Conservation (phyloP, 164 flowering plant genomes). For the Umbellularia californica region DNA sequence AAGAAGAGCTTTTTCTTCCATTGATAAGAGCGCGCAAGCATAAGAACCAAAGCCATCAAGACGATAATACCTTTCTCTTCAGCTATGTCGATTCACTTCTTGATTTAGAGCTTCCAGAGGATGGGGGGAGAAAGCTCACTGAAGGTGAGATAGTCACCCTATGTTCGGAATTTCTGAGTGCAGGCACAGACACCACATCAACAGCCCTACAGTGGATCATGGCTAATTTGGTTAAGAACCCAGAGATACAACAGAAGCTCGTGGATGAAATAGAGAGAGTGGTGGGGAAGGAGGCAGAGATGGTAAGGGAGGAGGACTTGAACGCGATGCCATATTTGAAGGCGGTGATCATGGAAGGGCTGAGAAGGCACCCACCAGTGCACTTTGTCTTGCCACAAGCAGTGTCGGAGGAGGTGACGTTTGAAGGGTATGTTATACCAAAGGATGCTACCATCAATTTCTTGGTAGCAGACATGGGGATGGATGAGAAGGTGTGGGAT, state of each 20-base stretch:
- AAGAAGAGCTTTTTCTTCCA: slow-evolving; percentile 16
- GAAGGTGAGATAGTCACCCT: slow-evolving; percentile 28
- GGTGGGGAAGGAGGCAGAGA: slow-evolving; percentile 6
- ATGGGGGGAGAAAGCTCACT: slow-evolving; percentile 23
- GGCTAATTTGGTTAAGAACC: slow-evolving; percentile 33
- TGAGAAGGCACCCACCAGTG: slow-evolving; percentile 38
- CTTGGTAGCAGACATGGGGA: slow-evolving; percentile 26
- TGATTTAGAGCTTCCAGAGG: slow-evolving; percentile 21
- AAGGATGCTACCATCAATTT: slow-evolving; percentile 25
- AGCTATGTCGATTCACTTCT: slow-evolving; percentile 27
- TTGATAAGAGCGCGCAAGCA: slow-evolving; percentile 16
- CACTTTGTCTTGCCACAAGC: slow-evolving; percentile 31
- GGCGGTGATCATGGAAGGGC: slow-evolving; percentile 32
- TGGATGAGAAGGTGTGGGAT: slow-evolving; percentile 20
- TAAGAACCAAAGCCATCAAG: neutral
- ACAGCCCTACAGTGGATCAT: slow-evolving; percentile 32
- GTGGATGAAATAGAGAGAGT: slow-evolving; percentile 24
- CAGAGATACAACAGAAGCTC: slow-evolving; percentile 26
- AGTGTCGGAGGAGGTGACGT: slow-evolving; percentile 9
- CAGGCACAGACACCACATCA: slow-evolving; percentile 31
- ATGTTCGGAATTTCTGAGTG: slow-evolving; percentile 31
- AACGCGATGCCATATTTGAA: slow-evolving; percentile 25
- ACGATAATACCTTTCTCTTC: neutral
- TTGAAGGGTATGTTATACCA: slow-evolving; percentile 28
- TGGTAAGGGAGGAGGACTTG: slow-evolving; percentile 27